These are phyloP conservation scores for Yueomyces sp. DNA, from an alignment of 805 yeast species.

Conservation along the genomic window DNA sequence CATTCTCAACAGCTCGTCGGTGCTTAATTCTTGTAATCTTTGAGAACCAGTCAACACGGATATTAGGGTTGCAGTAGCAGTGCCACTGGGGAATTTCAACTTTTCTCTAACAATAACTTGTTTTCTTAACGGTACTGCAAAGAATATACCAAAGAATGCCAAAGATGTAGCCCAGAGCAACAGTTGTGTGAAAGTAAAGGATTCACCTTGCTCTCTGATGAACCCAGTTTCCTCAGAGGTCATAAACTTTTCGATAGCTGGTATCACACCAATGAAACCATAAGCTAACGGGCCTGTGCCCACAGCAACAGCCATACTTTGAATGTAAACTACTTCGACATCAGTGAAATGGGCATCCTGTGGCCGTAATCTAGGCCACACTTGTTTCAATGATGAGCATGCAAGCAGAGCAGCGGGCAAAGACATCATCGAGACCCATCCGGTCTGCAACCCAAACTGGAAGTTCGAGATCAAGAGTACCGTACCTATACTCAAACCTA, in stretches of 20 bases:
- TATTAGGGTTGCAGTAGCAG: slow-evolving; percentile 89
- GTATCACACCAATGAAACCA: slow-evolving; percentile 90
- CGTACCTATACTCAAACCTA: slow-evolving; percentile 78
- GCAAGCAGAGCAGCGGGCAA: slow-evolving; percentile 86
- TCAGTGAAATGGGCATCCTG: slow-evolving; percentile 47
- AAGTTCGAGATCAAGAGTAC: slow-evolving; percentile 79
- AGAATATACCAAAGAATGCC: slow-evolving; percentile 90
- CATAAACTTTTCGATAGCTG: slow-evolving; percentile 85
- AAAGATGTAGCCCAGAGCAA: slow-evolving; percentile 75
- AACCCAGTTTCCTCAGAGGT: slow-evolving; percentile 64
- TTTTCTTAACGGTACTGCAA: slow-evolving; percentile 76
- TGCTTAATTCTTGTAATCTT: slow-evolving; percentile 25
- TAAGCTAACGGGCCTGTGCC: slow-evolving; percentile 96
- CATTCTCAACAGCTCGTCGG: slow-evolving; percentile 24
- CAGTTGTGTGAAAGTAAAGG: slow-evolving; percentile 37
- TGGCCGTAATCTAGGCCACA: slow-evolving; percentile 23
- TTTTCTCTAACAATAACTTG: slow-evolving; percentile 83
- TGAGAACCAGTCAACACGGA: slow-evolving; percentile 72
- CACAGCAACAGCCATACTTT: slow-evolving; percentile 88
- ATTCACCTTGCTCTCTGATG: slow-evolving; percentile 18
- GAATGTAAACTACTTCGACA: slow-evolving; percentile 88
- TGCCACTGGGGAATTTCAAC: slow-evolving; percentile 86
- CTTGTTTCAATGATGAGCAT: slow-evolving; percentile 61
- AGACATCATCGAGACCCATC: slow-evolving; percentile 99
- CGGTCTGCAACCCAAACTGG: slow-evolving; percentile 93